phyloP scores from a whole-genome alignment of 768 basidiomycete species.

The Tricholoma sp. region DNA sequence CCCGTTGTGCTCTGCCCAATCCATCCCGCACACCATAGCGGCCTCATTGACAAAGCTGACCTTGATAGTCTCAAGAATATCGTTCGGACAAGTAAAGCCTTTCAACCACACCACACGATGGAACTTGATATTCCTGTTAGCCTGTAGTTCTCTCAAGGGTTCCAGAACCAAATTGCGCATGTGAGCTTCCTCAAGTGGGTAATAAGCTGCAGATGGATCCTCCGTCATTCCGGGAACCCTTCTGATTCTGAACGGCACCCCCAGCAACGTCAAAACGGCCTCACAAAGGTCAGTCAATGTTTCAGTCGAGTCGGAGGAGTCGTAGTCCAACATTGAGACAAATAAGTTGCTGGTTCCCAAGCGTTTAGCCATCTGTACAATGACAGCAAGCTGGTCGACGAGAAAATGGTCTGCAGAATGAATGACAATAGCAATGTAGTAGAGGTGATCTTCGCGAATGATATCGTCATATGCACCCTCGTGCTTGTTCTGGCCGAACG shows the following conservation, averaged over 20 bases:
- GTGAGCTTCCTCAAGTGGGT: conserved; percentile 92
- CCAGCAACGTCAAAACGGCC: conserved; percentile 88
- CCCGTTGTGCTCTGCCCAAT: conserved; percentile 97
- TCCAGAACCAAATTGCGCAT: conserved; percentile 91
- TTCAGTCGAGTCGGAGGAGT: conserved; percentile 91
- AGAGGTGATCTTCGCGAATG: conserved; percentile 74
- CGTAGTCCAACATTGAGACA: conserved; percentile 97
- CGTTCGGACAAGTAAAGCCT: conserved; percentile 98
- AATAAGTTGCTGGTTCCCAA: conserved; percentile 88
- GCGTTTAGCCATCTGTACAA: conserved; percentile 90
- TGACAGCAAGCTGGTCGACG: conserved; percentile 96
- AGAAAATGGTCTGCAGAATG: conserved; percentile 99
- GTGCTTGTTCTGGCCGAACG: conserved; percentile 87
- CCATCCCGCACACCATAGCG: conserved; percentile 99
- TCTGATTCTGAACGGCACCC: conserved; percentile 88
- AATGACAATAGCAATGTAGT: conserved; percentile 92
- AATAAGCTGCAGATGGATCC: conserved; percentile 85
- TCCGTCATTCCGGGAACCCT: conserved; percentile 91
- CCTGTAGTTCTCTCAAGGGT: conserved; percentile 77
- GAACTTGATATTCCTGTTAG: conserved; percentile 77
- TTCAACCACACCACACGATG: conserved; percentile 95
- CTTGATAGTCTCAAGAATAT: conserved; percentile 93
- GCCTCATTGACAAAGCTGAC: conserved; percentile 89
- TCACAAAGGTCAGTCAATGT: conserved; percentile 94
- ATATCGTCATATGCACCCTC: conserved; percentile 90